Conservation (phyloP, 371 early-diverging fungal genomes). For the Entomophthora muscae region DNA sequence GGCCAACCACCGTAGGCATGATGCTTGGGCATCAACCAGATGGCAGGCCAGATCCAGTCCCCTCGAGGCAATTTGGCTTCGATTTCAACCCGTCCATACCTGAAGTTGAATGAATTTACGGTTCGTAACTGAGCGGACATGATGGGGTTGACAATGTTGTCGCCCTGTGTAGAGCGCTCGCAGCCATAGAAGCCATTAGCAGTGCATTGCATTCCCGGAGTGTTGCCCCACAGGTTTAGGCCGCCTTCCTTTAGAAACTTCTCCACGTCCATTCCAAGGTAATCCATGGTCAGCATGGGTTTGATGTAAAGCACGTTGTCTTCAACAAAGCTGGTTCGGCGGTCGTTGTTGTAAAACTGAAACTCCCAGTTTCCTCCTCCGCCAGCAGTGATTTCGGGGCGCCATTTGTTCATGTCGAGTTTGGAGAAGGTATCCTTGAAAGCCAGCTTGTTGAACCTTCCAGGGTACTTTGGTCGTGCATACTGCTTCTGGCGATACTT, state of each 20-base stretch:
- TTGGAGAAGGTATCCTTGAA: conserved; percentile 5
- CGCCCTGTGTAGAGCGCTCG: conserved; percentile 24
- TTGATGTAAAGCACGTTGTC: conserved; percentile 39
- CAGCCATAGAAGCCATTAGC: conserved; percentile 26
- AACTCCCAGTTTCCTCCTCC: conserved; percentile 21
- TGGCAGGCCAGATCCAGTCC: no score
- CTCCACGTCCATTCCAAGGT: conserved; percentile 12
- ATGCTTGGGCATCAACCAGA: conserved; percentile 49
- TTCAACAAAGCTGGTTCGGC: conserved; percentile 40
- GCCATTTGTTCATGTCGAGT: conserved; percentile 1
- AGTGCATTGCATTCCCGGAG: conserved; percentile 18
- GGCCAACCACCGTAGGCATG: conserved; percentile 50
- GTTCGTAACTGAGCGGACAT: conserved; percentile 34
- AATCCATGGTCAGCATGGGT: conserved; percentile 33
- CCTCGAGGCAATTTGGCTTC: no score
- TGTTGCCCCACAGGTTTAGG: conserved; percentile 17
- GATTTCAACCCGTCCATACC: no score
- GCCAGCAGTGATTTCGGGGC: conserved; percentile 3
- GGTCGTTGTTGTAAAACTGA: conserved; percentile 35
- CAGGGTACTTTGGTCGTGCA: no score
- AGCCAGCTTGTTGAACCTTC: no score
- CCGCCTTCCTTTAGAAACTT: conserved; percentile 13
- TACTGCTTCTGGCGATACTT: no score
- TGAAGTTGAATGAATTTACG: conserved; percentile 24
- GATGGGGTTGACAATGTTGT: no score